Conservation (phyloP, 805 yeast species). For the Henningerozyma blattae region DNA sequence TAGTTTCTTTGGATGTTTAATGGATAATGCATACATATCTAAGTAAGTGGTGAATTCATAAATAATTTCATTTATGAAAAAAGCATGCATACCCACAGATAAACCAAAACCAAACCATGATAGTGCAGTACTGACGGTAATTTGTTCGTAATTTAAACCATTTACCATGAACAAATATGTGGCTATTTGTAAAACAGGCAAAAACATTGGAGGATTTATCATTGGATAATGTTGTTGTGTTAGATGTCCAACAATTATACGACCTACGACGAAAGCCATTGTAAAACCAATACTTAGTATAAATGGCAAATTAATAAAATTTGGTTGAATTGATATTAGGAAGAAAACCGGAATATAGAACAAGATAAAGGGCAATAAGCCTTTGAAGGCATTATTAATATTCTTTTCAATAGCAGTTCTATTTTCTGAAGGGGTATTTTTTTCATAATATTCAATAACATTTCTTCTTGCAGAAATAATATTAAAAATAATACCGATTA, state of each 20-base stretch:
- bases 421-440: conserved; percentile 10
- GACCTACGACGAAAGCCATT: conserved; percentile 77
- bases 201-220: conserved; percentile 56
- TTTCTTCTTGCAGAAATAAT: conserved; percentile 57
- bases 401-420: conserved; percentile 11
- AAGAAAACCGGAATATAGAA: conserved; percentile 39
- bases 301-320: conserved; percentile 42
- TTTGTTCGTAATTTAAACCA: conserved; percentile 25
- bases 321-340: conserved; percentile 39
- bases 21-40: conserved; percentile 78
- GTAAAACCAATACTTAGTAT: conserved; percentile 62
- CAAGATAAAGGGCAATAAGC: conserved; percentile 60
- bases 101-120: conserved; percentile 57
- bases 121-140: conserved; percentile 36
- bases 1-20: conserved; percentile 68
- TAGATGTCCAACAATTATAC: conserved; percentile 79
- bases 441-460: conserved; percentile 37
- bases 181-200: conserved; percentile 42
- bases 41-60: conserved; percentile 71
- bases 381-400: conserved; percentile 31
- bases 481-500: conserved; percentile 48
- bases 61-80: conserved; percentile 69
- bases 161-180: conserved; percentile 17
- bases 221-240: conserved; percentile 71
- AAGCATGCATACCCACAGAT: conserved; percentile 54